A percentile compares a stretch with the other conserved stretches of the same genome.
These are phyloP conservation scores for Dactylellina parvicollis DNA, from an alignment of 2,329 filamentous ascomycete genomes.

Conservation along the genomic window DNA sequence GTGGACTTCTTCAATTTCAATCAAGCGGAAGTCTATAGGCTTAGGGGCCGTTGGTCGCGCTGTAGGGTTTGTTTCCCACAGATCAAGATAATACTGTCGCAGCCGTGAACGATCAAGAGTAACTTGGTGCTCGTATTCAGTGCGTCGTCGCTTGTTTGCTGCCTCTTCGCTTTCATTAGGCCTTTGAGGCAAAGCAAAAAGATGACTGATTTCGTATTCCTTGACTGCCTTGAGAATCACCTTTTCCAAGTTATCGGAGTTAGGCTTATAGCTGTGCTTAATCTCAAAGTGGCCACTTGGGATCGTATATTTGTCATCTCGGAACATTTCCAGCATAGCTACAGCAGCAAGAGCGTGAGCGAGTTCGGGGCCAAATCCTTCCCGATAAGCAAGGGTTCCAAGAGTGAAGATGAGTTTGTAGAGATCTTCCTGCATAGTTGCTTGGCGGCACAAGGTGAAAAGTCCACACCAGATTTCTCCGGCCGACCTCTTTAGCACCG, in stretches of 20 bases:
- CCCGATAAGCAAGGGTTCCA: constrained; percentile 19
- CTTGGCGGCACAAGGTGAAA: constrained; percentile 17
- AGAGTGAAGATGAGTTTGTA: constrained; percentile 36
- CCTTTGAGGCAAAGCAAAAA: neutral
- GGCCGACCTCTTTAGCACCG: constrained; percentile 18
- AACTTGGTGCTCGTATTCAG: constrained; percentile 2
- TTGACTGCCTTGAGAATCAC: neutral
- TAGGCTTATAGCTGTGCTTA: neutral
- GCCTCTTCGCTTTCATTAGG: neutral
- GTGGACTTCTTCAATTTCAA: constrained; percentile 18
- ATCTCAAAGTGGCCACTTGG: constrained; percentile 26
- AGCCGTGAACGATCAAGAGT: neutral
- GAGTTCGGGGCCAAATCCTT: constrained; percentile 19
- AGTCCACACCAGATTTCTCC: constrained; percentile 49
- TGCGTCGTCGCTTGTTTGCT: constrained; percentile 5
- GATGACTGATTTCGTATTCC: constrained; percentile 4
- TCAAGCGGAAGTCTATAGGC: constrained; percentile 1
- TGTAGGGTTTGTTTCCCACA: constrained; percentile 5
- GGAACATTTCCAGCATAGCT: constrained; percentile 14
- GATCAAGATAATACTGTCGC: constrained; percentile 1
- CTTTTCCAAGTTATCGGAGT: neutral
- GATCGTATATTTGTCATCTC: constrained; percentile 1
- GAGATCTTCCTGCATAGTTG: neutral
- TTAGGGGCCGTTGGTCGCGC: neutral
- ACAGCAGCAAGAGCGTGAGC: constrained; percentile 37